Conservation (phyloP, 129 eudicot species). For the Tanacetum coccineum region DNA sequence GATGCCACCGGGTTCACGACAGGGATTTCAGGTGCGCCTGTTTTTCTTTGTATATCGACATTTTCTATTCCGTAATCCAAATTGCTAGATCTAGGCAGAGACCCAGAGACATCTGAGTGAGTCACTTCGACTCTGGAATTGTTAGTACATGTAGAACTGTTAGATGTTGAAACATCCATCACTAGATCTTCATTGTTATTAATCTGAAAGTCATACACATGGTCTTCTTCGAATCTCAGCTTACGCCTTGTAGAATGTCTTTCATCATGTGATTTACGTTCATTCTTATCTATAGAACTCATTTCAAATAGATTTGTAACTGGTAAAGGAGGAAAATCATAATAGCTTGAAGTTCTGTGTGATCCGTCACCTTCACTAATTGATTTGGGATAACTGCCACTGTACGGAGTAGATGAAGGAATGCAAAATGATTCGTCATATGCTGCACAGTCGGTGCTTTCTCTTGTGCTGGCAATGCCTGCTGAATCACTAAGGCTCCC, state of each 20-base stretch:
- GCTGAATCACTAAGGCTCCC: conserved; percentile 27
- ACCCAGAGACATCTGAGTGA: too few species aligned
- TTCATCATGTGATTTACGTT: conserved; percentile 35
- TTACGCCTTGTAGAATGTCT: conserved; percentile 47
- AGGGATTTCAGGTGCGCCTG: conserved; percentile 48
- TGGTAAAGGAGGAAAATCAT: conserved; percentile 84
- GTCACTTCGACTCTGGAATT: conserved; percentile 41
- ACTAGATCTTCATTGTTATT: conserved; percentile 74
- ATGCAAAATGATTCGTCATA: conserved; percentile 52
- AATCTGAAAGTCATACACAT: conserved; percentile 74
- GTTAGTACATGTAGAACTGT: conserved; percentile 28
- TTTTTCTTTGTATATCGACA: conserved; percentile 45
- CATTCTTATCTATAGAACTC: conserved; percentile 30
- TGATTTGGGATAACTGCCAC: conserved; percentile 35
- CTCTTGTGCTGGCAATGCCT: conserved; percentile 15
- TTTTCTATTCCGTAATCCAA: conserved; percentile 51
- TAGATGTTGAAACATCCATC: conserved; percentile 41
- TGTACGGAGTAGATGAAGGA: conserved; percentile 46
- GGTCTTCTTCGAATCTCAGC: conserved; percentile 51
- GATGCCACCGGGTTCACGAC: conserved; percentile 33
- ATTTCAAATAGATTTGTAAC: conserved; percentile 69
- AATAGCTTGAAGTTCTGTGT: conserved; percentile 45
- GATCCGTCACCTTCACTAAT: conserved; percentile 42
- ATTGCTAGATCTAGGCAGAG: conserved; percentile 32
- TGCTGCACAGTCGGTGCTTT: conserved; percentile 49